phyloP scores from a whole-genome alignment of 2,329 filamentous ascomycete species.

The Phaeosphaeria sp. region DNA sequence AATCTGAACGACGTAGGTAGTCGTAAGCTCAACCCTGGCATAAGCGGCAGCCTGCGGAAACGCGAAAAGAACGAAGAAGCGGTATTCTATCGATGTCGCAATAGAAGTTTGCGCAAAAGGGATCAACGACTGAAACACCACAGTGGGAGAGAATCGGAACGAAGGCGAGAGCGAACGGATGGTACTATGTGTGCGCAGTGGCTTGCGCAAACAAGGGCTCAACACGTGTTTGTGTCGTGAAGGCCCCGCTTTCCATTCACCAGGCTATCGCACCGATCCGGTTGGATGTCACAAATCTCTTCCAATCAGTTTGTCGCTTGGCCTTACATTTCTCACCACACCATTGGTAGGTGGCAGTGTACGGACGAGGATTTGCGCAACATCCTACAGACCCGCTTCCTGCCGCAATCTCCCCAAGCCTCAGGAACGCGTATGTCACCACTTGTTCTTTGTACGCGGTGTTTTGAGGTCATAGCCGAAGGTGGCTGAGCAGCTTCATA shows the following conservation, averaged over 20 bases:
- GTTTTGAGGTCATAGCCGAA: background rate
- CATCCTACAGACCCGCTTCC: background rate
- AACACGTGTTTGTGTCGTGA: background rate
- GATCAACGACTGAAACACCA: background rate
- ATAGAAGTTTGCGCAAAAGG: background rate
- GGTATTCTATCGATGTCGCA: background rate
- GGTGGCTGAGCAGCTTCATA: background rate
- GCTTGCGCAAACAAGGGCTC: background rate
- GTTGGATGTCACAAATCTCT: background rate
- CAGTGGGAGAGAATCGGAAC: background rate
- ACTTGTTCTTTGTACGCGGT: background rate
- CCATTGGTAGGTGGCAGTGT: background rate
- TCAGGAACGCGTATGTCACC: conserved; percentile 7
- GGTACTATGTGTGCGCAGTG: background rate
- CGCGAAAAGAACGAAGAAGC: background rate
- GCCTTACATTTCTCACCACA: background rate
- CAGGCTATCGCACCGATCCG: background rate
- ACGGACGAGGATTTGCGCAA: background rate
- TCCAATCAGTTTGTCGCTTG: conserved; percentile 1
- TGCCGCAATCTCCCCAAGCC: background rate
- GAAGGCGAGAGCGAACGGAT: background rate
- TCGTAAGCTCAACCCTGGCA: conserved; percentile 2
- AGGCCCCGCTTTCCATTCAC: background rate
- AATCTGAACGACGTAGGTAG: background rate
- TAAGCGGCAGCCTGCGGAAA: background rate